phyloP scores from a whole-genome alignment of 768 basidiomycete species.

The Lyophyllum semitale region DNA sequence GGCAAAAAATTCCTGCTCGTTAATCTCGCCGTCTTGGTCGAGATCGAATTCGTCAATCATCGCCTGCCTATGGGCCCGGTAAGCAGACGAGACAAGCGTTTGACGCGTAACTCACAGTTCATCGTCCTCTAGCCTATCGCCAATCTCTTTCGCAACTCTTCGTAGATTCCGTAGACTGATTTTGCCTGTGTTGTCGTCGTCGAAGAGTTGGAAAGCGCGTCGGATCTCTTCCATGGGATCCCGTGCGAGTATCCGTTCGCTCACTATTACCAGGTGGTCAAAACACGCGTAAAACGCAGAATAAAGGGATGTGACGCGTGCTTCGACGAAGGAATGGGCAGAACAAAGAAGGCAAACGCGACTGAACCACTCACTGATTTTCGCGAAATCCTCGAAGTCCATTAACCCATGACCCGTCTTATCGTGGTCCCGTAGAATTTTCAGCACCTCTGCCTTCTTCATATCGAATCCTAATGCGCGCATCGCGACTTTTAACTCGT shows the following conservation, averaged over 20 bases:
- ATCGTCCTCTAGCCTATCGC: conserved; percentile 92
- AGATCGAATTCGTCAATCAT: conserved; percentile 99
- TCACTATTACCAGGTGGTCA: conserved; percentile 60
- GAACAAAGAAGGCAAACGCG: conserved; percentile 3
- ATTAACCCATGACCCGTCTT: conserved; percentile 82
- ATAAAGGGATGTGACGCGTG: not conserved
- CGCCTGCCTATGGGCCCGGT: conserved; percentile 69
- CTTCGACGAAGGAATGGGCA: not conserved
- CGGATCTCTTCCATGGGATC: conserved; percentile 97
- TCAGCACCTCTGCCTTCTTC: conserved; percentile 98
- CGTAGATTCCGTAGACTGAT: conserved; percentile 89
- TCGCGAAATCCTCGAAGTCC: conserved; percentile 92
- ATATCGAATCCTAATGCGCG: conserved; percentile 95
- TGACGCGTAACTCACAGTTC: conserved; percentile 75
- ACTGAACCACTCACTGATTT: conserved; percentile 71
- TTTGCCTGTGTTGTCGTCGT: conserved; percentile 94
- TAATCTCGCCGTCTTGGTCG: conserved; percentile 97
- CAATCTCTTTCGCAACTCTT: conserved; percentile 95
- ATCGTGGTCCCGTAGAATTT: conserved; percentile 89
- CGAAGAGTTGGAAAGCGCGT: conserved; percentile 94
- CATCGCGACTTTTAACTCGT: conserved; percentile 99
- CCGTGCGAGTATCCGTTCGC: conserved; percentile 87
- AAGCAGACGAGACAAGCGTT: not conserved
- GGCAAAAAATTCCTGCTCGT: conserved; percentile 92
- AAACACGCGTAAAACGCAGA: conserved; percentile 10